These are phyloP conservation scores for Phaeosphaeriaceae sp. DNA, from an alignment of 2,329 filamentous ascomycete genomes.

Conservation along the genomic window DNA sequence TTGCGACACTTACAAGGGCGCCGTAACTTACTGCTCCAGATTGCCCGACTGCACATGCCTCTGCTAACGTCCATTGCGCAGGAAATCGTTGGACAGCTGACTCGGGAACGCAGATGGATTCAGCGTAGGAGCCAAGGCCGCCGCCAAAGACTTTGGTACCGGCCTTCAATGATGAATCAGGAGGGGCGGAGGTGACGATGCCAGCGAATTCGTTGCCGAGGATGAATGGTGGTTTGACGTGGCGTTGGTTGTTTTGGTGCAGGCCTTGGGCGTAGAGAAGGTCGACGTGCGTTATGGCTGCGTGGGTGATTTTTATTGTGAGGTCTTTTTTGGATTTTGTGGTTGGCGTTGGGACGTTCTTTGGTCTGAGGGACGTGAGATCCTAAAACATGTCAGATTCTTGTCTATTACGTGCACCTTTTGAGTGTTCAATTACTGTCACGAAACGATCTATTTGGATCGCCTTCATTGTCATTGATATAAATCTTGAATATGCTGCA, in stretches of 20 bases:
- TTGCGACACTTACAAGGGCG: constrained; percentile 54
- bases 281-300: constrained; percentile 68
- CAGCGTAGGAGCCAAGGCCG: constrained; percentile 60
- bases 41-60: constrained; percentile 62
- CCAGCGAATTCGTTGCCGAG: constrained; percentile 69
- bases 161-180: constrained; percentile 46
- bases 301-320: constrained; percentile 60
- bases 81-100: constrained; percentile 56
- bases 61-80: constrained; percentile 53
- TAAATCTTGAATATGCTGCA: background rate
- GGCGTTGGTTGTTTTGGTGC: constrained; percentile 68
- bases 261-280: constrained; percentile 65
- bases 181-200: constrained; percentile 55
- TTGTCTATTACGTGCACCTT: background rate
- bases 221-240: constrained; percentile 65
- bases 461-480: constrained; percentile 23
- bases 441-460: constrained; percentile 24
- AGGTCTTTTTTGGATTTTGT: constrained; percentile 50
- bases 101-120: constrained; percentile 57
- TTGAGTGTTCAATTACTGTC: constrained; percentile 9
- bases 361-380: constrained; percentile 36
- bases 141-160: constrained; percentile 66
- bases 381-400: constrained; percentile 19
- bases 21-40: constrained; percentile 65
- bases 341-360: constrained; percentile 37